A percentile compares a stretch with the other conserved stretches of the same genome.
Conservation (phyloP, 192 early-diverging fungal species). For the Cladochytrium replicatum region DNA sequence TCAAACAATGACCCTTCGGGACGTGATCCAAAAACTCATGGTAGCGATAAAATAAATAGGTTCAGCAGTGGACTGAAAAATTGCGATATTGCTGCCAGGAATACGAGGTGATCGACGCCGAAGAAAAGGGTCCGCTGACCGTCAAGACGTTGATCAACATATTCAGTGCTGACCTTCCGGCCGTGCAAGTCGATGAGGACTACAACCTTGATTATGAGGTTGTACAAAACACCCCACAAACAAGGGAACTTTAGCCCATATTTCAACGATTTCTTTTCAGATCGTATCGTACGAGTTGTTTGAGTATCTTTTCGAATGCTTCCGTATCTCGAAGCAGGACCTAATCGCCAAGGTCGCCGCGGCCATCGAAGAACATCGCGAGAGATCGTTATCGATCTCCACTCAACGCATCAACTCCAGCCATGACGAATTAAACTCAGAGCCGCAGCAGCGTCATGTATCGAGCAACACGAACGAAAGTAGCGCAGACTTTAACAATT, state of each 20-base stretch:
- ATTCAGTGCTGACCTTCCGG: conserved; percentile 15
- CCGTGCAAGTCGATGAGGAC: conserved; percentile 15
- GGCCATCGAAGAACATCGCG: too few relatives aligned
- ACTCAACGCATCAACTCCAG: too few relatives aligned
- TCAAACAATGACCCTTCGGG: conserved; percentile 30
- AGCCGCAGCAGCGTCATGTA: too few relatives aligned
- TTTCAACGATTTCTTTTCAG: conserved; percentile 4
- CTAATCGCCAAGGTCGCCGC: too few relatives aligned
- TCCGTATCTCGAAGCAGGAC: conserved; percentile 8
- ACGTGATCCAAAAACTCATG: conserved; percentile 25
- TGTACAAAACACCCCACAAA: background rate
- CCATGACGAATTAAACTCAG: too few relatives aligned
- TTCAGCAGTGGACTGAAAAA: background rate
- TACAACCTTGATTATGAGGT: conserved; percentile 45
- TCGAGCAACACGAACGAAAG: too few relatives aligned
- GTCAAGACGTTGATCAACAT: conserved; percentile 22
- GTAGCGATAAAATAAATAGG: conserved; percentile 1
- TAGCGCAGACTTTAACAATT: too few relatives aligned
- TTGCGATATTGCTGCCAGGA: conserved; percentile 17
- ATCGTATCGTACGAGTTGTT: conserved; percentile 31
- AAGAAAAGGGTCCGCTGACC: conserved; percentile 10
- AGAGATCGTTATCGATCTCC: too few relatives aligned
- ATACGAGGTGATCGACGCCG: conserved; percentile 26
- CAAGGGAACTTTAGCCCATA: background rate
- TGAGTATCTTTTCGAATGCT: conserved; percentile 15